Evolutionary conservation across 1,284 basidiomycete genomes (phyloP), one percentile per base, ranked within the genome.

Genomic region (Leccinum subrobustum): DNA sequence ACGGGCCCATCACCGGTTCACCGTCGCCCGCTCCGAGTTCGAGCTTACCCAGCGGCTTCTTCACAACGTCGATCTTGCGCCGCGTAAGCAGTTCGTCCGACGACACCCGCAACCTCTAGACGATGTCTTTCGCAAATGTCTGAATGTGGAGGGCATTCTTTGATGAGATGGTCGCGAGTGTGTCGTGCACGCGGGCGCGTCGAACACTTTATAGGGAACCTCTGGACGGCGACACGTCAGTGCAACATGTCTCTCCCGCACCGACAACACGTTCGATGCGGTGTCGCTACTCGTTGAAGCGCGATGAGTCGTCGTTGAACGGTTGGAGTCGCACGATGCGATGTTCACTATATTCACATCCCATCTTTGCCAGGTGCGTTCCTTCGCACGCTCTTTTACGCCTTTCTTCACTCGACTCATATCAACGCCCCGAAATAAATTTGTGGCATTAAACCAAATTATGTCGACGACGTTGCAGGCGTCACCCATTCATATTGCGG

Each of bases 391-490:
- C n/a, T 66, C 35, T 18, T 67, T 56, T 64, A 59, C 65, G 56
- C 55, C 37, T 16, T 14, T 58, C 29, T 44, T 50, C 56, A 37
- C 44, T 33, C 25, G 33, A 12, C 57, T 64, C 63, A 60, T 55
- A 8, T 53, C 44, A 44, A 51, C 48, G 20, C 27, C 23, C 56
- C 54, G 63, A 55, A 39, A 58, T 54, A 87, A 85, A 78, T 79
- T 59, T 87, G 85, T 70, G 80, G 82, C 27, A 76, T 76, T 62
- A 85, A 79, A 67, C 83, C 85, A 14, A 87, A 83, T 75, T 87
- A 80, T 68, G 72, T 83, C 23, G 74, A 75, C 23, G 74, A 75
- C 29, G 29, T 84, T 60, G 77, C 81, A 61, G 86, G 85, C 18
- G 71, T 77, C 62, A 78, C 79, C 63, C 84, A 87, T 66, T 79